A percentile compares a stretch with the other conserved stretches of the same genome.
These are phyloP conservation scores for Pouteria glomerata DNA, from an alignment of 148 eudicot species.

Conservation along the genomic window DNA sequence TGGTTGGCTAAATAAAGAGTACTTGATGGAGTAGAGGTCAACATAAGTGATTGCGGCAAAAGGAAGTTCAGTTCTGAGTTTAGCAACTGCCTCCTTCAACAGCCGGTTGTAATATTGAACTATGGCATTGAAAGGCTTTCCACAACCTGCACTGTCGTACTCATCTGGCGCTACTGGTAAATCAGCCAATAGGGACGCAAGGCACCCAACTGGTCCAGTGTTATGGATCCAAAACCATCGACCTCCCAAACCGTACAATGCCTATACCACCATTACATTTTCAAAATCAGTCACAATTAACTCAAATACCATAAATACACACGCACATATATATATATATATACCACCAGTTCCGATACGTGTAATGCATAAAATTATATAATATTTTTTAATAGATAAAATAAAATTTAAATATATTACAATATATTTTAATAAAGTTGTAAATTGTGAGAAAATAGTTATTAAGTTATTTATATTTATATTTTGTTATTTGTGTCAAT, in stretches of 20 bases:
- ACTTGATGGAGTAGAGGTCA: slow-evolving; percentile 71
- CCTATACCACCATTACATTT: not conserved
- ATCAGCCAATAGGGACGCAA: slow-evolving; percentile 6
- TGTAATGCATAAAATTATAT: too few species aligned
- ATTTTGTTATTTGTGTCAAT: too few species aligned
- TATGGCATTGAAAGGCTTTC: slow-evolving; percentile 45
- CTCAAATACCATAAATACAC: not conserved
- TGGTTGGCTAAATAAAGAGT: too few species aligned
- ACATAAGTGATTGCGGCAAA: slow-evolving; percentile 64
- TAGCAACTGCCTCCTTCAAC: slow-evolving; percentile 45
- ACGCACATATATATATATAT: too few species aligned
- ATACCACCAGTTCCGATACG: too few species aligned
- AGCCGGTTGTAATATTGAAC: slow-evolving; percentile 53
- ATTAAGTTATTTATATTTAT: too few species aligned
- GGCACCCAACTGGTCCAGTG: slow-evolving; percentile 21
- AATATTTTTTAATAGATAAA: too few species aligned
- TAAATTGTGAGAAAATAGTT: too few species aligned
- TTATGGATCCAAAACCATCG: slow-evolving; percentile 24
- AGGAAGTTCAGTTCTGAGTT: slow-evolving; percentile 47
- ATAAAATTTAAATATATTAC: too few species aligned
- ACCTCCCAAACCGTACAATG: slow-evolving; percentile 9
- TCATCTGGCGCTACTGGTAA: slow-evolving; percentile 19
- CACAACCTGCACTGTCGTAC: slow-evolving; percentile 60
- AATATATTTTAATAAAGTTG: too few species aligned
- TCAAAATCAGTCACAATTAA: too few species aligned